phyloP scores from a whole-genome alignment of 2,329 filamentous ascomycete genomes.

The Aspergillus sclerotialis region DNA sequence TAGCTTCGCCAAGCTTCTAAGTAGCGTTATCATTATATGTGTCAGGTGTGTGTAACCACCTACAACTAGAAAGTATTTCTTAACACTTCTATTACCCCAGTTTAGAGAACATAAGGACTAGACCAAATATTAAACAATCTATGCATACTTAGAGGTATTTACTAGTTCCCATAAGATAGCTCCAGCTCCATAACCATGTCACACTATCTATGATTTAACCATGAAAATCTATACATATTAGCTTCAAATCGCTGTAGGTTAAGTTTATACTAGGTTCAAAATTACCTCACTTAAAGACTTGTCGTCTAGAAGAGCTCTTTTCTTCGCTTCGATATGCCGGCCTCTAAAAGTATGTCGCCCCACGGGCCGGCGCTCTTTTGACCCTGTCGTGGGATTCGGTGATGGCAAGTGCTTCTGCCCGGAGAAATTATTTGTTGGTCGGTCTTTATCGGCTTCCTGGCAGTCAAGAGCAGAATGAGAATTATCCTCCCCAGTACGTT shows the following conservation, averaged over 20 bases:
- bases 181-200: too few species aligned
- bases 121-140: too few species aligned
- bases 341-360: constrained; percentile 69
- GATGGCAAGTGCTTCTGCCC: constrained; percentile 39
- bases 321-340: constrained; percentile 83
- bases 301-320: constrained; percentile 70
- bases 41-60: too few species aligned
- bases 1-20: too few species aligned
- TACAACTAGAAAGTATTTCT: too few species aligned
- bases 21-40: too few species aligned
- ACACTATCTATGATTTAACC: too few species aligned
- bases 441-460: constrained; percentile 1
- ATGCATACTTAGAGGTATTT: too few species aligned
- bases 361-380: constrained; percentile 40
- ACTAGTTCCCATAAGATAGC: too few species aligned
- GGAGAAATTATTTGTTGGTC: constrained; percentile 17
- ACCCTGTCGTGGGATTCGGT: constrained; percentile 40
- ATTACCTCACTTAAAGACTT: constrained; percentile 78
- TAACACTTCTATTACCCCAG: too few species aligned
- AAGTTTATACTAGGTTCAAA: constrained; percentile 3
- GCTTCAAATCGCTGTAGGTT: constrained; percentile 3
- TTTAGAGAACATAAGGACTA: too few species aligned
- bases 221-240: constrained; percentile 29
- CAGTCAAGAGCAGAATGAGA: constrained; percentile 6
- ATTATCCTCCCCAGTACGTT: constrained; percentile 27